Percentiles rank a stretch among this genome's conserved stretches.
phyloP scores from a whole-genome alignment of 345 rosid species.

The Populus pruinosa region DNA sequence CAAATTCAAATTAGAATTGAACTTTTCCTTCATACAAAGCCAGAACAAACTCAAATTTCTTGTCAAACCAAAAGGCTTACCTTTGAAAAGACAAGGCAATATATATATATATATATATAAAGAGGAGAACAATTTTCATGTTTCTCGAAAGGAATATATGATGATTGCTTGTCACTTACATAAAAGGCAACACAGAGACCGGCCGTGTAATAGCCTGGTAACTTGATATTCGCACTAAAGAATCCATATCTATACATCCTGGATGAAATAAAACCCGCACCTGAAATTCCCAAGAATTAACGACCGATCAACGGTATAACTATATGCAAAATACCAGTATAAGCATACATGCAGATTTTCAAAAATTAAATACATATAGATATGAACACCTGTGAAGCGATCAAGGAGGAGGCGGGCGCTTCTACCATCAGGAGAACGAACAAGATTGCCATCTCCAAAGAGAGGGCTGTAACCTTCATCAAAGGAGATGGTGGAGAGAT shows the following conservation, averaged over 20 bases:
- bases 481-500: conserved; percentile 56
- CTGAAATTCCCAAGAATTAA: conserved; percentile 25
- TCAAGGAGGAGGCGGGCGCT: conserved; percentile 88
- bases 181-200: conserved; percentile 88
- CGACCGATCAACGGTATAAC: neutral
- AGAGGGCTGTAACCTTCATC: conserved; percentile 80
- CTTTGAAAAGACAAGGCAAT: neutral
- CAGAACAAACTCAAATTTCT: neutral
- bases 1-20: neutral
- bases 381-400: conserved; percentile 58
- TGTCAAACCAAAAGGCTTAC: neutral
- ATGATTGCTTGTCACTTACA: conserved; percentile 29
- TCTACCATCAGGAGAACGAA: conserved; percentile 67
- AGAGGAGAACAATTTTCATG: neutral
- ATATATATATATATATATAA: no score
- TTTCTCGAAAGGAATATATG: neutral
- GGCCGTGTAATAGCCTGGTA: conserved; percentile 80
- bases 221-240: conserved; percentile 82
- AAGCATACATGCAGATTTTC: neutral
- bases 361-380: neutral
- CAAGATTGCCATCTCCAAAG: conserved; percentile 75
- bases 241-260: conserved; percentile 76
- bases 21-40: neutral
- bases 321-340: neutral
- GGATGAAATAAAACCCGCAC: conserved; percentile 87